Evolutionary conservation across 352 stramenopile genomes (phyloP).

Genomic region (Phytophthora citricola): DNA sequence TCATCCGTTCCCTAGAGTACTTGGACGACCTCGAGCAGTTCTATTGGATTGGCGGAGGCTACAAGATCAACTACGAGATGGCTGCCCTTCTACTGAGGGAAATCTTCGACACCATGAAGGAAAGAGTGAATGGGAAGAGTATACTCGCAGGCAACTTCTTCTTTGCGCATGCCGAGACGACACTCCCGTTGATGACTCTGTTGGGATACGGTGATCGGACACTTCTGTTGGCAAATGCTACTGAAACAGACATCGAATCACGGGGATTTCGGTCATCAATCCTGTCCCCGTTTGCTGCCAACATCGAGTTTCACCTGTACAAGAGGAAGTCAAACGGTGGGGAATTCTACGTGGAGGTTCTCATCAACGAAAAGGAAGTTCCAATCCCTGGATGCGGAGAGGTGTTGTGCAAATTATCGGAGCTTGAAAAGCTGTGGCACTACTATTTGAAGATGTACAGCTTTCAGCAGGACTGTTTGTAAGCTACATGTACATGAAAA

Average conservation of each 20-base stretch:
- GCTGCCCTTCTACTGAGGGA: constrained; percentile 44
- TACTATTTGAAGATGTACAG: constrained; percentile 48
- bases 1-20: constrained; percentile 48
- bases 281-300: constrained; percentile 56
- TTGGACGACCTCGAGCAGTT: constrained; percentile 54
- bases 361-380: constrained; percentile 50
- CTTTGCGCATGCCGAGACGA: constrained; percentile 67
- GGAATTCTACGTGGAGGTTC: constrained; percentile 48
- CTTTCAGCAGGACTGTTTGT: constrained; percentile 38
- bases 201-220: constrained; percentile 47
- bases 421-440: constrained; percentile 37
- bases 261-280: constrained; percentile 48
- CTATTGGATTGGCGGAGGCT: constrained; percentile 52
- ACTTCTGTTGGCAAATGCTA: constrained; percentile 37
- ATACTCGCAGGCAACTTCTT: constrained; percentile 43
- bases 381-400: constrained; percentile 34
- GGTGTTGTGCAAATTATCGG: constrained; percentile 31
- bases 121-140: constrained; percentile 3
- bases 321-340: constrained; percentile 10
- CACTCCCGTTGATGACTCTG: constrained; percentile 58
- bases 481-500: background rate
- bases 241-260: constrained; percentile 30
- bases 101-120: constrained; percentile 41
- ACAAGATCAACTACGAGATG: constrained; percentile 66
- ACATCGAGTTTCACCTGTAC: constrained; percentile 60